Percentiles rank a stretch among this genome's conserved stretches.
Evolutionary conservation across 1,139 yeast species (phyloP).

Genomic region (Wickerhamomyces sp.): DNA sequence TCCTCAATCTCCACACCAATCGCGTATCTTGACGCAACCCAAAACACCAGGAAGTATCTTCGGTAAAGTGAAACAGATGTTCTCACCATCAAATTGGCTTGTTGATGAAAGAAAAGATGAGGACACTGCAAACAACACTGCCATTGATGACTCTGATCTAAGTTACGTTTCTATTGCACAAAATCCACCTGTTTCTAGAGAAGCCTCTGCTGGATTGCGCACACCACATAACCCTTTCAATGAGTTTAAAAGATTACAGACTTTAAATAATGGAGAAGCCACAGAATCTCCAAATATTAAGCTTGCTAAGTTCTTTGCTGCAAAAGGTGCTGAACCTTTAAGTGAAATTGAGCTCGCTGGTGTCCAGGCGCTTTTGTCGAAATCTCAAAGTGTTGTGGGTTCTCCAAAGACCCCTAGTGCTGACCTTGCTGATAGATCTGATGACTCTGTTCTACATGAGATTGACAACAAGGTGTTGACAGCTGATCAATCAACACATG

Average conservation of each 20-base stretch:
- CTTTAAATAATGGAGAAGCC: constrained; percentile 2
- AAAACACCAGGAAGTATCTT: constrained; percentile 20
- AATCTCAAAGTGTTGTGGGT: constrained; percentile 24
- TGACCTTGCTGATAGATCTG: constrained; percentile 1
- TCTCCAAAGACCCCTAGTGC: background rate
- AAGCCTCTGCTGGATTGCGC: background rate
- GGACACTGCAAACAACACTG: constrained; percentile 1
- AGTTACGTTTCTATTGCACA: constrained; percentile 1
- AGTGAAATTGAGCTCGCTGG: constrained; percentile 81
- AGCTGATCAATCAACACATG: constrained; percentile 3
- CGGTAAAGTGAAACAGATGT: constrained; percentile 20
- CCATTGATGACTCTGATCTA: background rate
- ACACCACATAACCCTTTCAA: constrained; percentile 17
- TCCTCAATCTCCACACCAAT: constrained; percentile 2
- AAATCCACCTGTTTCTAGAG: background rate
- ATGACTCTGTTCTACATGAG: constrained; percentile 2
- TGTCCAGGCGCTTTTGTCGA: constrained; percentile 56
- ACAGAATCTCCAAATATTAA: constrained; percentile 45
- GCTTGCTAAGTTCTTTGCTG: constrained; percentile 65
- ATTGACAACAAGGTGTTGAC: constrained; percentile 7
- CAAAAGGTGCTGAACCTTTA: constrained; percentile 71
- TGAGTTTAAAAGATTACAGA: constrained; percentile 14
- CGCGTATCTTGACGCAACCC: constrained; percentile 3
- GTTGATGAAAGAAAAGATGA: constrained; percentile 3
- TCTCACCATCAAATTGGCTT: constrained; percentile 19